phyloP scores from a whole-genome alignment of 1,139 yeast genomes.

The Diutina siamensis region DNA sequence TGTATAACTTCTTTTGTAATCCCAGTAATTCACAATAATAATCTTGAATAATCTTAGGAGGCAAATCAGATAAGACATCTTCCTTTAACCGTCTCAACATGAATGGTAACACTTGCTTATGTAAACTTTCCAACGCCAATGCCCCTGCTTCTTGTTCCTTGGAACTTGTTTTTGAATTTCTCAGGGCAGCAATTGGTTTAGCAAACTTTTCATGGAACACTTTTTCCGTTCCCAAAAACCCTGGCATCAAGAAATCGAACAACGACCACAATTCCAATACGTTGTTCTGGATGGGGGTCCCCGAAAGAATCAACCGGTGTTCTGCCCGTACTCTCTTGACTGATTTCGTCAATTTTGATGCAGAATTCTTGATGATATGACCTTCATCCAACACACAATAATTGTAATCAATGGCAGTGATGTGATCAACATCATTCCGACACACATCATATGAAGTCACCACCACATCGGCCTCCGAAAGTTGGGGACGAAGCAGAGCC shows the following conservation, averaged over 20 bases:
- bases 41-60: constrained; percentile 97
- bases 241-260: constrained; percentile 97
- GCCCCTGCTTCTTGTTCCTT: constrained; percentile 98
- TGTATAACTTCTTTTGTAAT: constrained; percentile 76
- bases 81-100: constrained; percentile 93
- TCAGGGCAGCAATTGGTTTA: constrained; percentile 90
- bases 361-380: constrained; percentile 87
- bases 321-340: constrained; percentile 77
- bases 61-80: constrained; percentile 89
- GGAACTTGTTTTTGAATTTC: constrained; percentile 83
- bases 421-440: constrained; percentile 70
- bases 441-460: constrained; percentile 96
- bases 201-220: constrained; percentile 92
- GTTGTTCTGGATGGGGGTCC: constrained; percentile 97
- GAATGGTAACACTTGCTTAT: constrained; percentile 93
- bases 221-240: constrained; percentile 91
- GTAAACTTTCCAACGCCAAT: constrained; percentile 86
- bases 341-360: constrained; percentile 78
- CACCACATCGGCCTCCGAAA: constrained; percentile 63
- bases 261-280: constrained; percentile 95
- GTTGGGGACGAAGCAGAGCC: constrained; percentile 37
- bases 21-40: constrained; percentile 94
- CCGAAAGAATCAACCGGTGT: constrained; percentile 83
- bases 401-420: constrained; percentile 61
- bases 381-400: constrained; percentile 98